Evolutionary conservation across 2,329 filamentous ascomycete species (phyloP), one percentile per base, ranked within the genome.

Genomic region (Metarhizium brunneum): DNA sequence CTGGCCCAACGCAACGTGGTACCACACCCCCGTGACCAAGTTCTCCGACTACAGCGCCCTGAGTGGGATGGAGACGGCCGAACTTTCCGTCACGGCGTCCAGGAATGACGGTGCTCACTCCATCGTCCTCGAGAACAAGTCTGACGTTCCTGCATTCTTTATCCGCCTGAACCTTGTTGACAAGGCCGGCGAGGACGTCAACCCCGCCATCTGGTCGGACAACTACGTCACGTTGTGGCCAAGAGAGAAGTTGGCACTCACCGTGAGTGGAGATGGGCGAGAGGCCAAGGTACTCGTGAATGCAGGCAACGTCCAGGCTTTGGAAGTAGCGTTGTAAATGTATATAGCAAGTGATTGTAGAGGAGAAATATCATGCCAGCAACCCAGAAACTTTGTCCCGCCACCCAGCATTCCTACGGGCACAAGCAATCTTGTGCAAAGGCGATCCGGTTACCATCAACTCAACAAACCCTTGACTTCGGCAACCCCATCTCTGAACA

Each of bases 181-280:
- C 57, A 58, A 54, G 2, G 57, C 64, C 0, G 73, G 73, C 0
- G 60, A 68, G 0, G 79, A 82, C 52, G 70, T 83, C 0, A 59
- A 74, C 4, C 79, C 81, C 0, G 73, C 82, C 1, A 69, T 71
- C 20, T 86, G 83, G 82, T 77, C 76, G 1, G 82, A 85, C 58
- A 86, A 86, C 57, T 86, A 85, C 58, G 69, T 86, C 13, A 84
- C 82, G 1, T 65, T 86, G 10, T 84, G 78, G 73, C 81, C 82
- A 0, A 66, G 69, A 1, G 83, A 86, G 69, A 76, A 68, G 53
- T 48, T 82, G 13, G 47, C 51, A 40, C 40, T 68, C 1, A 55
- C 55, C 5, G 62, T 64, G 0, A 52, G 50, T 6, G 63, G 54
- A 54, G 52, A 60, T 25, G 57, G 50, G 1, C 50, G 48, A 1